Evolutionary conservation across 2,329 filamentous ascomycete species (phyloP).

Genomic region (Fusarium scirpi): DNA sequence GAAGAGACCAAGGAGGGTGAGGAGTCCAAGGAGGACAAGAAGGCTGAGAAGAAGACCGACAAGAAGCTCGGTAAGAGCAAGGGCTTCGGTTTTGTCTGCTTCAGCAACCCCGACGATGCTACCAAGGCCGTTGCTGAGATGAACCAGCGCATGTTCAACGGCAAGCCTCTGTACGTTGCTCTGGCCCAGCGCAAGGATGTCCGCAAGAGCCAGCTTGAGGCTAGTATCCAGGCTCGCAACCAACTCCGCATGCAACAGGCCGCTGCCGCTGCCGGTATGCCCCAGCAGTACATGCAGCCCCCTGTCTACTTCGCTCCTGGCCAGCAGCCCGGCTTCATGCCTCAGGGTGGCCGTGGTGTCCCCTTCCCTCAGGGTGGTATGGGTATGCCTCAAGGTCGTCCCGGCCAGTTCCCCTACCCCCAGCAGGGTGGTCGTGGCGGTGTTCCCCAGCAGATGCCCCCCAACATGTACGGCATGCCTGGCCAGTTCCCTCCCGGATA

Average conservation of each 20-base stretch:
- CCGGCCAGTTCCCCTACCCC: constrained; percentile 88
- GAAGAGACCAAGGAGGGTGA: constrained; percentile 62
- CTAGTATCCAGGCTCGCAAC: constrained; percentile 98
- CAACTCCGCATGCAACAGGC: constrained; percentile 98
- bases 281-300: constrained; percentile 87
- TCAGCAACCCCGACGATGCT: constrained; percentile 98
- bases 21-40: constrained; percentile 65
- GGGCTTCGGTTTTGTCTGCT: constrained; percentile 99
- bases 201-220: constrained; percentile 98
- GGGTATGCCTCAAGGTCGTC: constrained; percentile 82
- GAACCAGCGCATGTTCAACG: constrained; percentile 99
- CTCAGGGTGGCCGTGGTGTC: constrained; percentile 73
- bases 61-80: constrained; percentile 96
- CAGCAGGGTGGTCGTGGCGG: constrained; percentile 91
- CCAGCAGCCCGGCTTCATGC: constrained; percentile 78
- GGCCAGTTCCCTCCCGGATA: constrained; percentile 85
- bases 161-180: constrained; percentile 97
- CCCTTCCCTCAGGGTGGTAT: constrained; percentile 74
- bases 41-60: constrained; percentile 68
- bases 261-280: constrained; percentile 88
- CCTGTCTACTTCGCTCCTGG: constrained; percentile 93
- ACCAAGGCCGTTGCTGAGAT: constrained; percentile 99
- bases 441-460: constrained; percentile 87
- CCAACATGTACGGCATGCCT: constrained; percentile 85
- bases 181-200: constrained; percentile 99